These are phyloP conservation scores for Lasiosphaeria ovina DNA, from an alignment of 495 filamentous ascomycete species.

Conservation along the genomic window DNA sequence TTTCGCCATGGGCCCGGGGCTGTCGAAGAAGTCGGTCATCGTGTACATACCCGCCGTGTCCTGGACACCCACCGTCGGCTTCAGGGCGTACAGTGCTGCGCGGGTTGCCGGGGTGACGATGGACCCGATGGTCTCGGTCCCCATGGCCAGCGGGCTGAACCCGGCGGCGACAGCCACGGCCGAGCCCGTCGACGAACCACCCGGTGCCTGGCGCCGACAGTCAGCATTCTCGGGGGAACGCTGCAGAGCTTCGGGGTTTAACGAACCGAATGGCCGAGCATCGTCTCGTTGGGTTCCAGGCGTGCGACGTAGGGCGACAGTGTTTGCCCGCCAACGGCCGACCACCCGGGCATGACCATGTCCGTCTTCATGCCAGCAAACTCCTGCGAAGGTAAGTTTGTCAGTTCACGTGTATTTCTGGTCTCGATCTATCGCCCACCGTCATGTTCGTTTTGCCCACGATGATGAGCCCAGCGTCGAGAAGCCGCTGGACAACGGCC, in stretches of 20 bases:
- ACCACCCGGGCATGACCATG: conserved; percentile 41
- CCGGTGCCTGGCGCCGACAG: not conserved
- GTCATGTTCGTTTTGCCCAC: conserved; percentile 49
- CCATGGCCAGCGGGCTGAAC: conserved; percentile 43
- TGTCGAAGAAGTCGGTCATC: conserved; percentile 28
- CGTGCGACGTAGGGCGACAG: conserved; percentile 44
- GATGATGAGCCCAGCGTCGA: conserved; percentile 45
- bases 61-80: conserved; percentile 11
- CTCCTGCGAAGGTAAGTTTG: conserved; percentile 17
- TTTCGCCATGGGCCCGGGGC: conserved; percentile 38
- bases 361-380: conserved; percentile 33
- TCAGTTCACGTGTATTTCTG: conserved; percentile 4
- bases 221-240: not conserved
- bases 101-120: conserved; percentile 40
- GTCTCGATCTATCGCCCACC: not conserved
- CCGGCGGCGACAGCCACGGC: conserved; percentile 46
- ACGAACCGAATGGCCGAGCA: conserved; percentile 30
- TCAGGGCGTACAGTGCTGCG: conserved; percentile 41
- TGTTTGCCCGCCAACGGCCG: conserved; percentile 43
- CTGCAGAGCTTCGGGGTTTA: not conserved
- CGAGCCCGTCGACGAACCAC: conserved; percentile 47
- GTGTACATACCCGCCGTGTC: conserved; percentile 16
- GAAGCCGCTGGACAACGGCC: conserved; percentile 26
- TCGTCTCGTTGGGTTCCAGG: conserved; percentile 26
- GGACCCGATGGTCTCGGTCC: conserved; percentile 49